phyloP scores from a whole-genome alignment of 768 basidiomycete species.

The Antrodiella citrinella region DNA sequence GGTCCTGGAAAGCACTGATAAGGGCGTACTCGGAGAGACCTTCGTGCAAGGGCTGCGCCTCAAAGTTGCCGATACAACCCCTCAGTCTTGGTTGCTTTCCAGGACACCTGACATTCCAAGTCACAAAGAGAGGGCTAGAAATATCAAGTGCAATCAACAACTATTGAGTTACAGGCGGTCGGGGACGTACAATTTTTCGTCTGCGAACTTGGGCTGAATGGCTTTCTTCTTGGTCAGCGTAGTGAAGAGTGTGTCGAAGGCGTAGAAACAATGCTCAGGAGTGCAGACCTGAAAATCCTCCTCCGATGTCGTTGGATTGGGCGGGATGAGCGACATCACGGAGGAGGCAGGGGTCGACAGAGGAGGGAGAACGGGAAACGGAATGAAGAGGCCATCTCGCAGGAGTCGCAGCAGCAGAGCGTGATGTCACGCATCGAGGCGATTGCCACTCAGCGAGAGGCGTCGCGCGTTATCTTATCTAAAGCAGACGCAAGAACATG shows the following conservation, averaged over 20 bases:
- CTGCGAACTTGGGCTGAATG: slow-evolving; percentile 53
- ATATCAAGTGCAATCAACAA: neutral
- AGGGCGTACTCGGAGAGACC: slow-evolving; percentile 88
- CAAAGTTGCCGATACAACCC: slow-evolving; percentile 95
- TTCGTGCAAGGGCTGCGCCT: slow-evolving; percentile 59
- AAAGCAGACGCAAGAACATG: neutral
- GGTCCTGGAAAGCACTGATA: slow-evolving; percentile 84
- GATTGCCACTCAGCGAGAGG: neutral
- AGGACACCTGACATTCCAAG: slow-evolving; percentile 78
- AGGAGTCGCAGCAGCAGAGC: neutral
- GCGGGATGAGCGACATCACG: slow-evolving; percentile 49
- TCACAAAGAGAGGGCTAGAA: slow-evolving; percentile 86
- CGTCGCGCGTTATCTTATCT: neutral
- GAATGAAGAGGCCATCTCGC: neutral
- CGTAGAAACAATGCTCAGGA: slow-evolving; percentile 72
- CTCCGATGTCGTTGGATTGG: slow-evolving; percentile 38
- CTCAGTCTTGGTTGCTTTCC: slow-evolving; percentile 60
- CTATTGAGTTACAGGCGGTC: neutral
- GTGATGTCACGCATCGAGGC: neutral
- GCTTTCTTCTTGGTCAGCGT: slow-evolving; percentile 53
- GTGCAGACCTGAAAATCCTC: slow-evolving; percentile 44
- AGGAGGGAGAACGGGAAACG: neutral
- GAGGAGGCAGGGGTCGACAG: neutral
- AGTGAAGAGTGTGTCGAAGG: slow-evolving; percentile 77
- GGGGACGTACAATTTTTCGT: slow-evolving; percentile 69